Evolutionary conservation across 2,329 filamentous ascomycete species (phyloP).

Genomic region (Leptographium galeiforme): DNA sequence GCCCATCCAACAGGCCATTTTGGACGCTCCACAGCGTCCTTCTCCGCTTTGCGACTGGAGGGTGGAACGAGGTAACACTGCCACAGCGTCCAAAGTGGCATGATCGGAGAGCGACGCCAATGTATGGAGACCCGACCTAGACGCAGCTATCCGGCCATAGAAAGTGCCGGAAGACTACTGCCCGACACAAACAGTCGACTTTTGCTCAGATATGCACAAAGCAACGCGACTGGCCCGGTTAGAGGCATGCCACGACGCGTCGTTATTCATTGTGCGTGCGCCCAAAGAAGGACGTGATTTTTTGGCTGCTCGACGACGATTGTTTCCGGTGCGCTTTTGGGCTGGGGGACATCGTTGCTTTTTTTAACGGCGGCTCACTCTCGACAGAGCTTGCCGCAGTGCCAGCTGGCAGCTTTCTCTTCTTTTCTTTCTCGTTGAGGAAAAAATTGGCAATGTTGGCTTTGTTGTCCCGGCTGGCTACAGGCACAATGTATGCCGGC

Average conservation of each 20-base stretch:
- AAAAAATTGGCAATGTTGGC: conserved; percentile 93
- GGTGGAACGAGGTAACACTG: conserved; percentile 11
- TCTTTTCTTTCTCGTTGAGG: conserved; percentile 30
- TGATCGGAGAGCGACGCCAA: conserved; percentile 3
- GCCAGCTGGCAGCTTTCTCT: conserved; percentile 18
- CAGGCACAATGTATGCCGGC: conserved; percentile 65
- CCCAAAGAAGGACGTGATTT: conserved; percentile 2
- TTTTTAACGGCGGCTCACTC: background rate
- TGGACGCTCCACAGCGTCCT: background rate
- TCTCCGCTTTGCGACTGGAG: background rate
- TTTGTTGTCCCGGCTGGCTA: conserved; percentile 80
- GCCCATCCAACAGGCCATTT: conserved; percentile 3
- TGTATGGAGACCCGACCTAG: too few relatives aligned
- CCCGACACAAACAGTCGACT: background rate
- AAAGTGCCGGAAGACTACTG: too few relatives aligned
- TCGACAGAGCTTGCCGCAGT: background rate
- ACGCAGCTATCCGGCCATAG: too few relatives aligned
- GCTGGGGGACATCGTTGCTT: too few relatives aligned
- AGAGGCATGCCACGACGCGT: background rate
- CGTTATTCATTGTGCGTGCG: background rate
- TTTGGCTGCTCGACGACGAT: background rate
- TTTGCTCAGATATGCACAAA: background rate
- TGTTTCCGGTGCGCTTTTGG: too few relatives aligned
- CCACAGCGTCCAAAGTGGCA: conserved; percentile 11
- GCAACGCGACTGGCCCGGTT: background rate